These are phyloP conservation scores for Venturia nashicola DNA, from an alignment of 2,329 filamentous ascomycete species.

Conservation along the genomic window DNA sequence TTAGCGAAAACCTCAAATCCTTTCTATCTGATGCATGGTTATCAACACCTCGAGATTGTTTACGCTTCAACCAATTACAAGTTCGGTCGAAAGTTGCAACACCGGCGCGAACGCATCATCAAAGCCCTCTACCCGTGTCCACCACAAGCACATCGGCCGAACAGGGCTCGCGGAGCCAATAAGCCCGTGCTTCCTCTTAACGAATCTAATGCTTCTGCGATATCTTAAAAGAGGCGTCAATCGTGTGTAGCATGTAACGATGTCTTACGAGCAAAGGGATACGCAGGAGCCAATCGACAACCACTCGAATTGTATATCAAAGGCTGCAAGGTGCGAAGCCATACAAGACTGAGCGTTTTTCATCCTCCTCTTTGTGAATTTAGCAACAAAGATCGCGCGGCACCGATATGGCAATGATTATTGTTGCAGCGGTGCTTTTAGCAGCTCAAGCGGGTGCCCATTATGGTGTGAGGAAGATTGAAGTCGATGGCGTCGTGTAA, in stretches of 20 bases:
- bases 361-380: not conserved
- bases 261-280: not conserved
- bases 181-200: not conserved
- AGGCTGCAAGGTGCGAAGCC: not conserved
- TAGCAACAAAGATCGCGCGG: not conserved
- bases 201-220: too few relatives aligned
- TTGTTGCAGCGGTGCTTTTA: not conserved
- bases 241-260: not conserved
- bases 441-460: not conserved
- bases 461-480: not conserved
- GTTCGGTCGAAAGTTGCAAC: not conserved
- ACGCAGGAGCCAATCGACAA: not conserved
- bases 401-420: not conserved
- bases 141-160: not conserved
- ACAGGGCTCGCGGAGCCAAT: not conserved
- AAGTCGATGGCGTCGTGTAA: not conserved
- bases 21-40: not conserved
- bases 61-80: not conserved
- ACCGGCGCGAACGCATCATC: too few relatives aligned
- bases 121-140: too few relatives aligned
- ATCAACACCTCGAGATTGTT: not conserved
- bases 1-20: not conserved
- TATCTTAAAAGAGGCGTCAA: not conserved
- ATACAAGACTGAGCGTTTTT: not conserved
- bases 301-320: not conserved